Conservation (phyloP, 2,329 filamentous ascomycete genomes). For the Endoconidiophora laricicola region DNA sequence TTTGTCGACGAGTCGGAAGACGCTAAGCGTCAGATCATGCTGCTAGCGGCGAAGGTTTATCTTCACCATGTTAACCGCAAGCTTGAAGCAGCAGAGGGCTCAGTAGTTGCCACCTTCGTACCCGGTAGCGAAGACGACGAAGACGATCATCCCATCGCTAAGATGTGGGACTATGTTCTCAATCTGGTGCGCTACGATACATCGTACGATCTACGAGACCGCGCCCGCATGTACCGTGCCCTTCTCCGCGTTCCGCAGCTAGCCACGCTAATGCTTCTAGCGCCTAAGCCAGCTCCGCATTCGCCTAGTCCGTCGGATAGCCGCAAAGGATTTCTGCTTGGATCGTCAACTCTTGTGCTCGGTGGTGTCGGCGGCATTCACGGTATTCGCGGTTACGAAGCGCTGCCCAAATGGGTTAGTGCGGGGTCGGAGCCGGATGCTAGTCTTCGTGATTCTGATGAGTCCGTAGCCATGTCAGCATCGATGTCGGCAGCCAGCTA, state of each 20-base stretch:
- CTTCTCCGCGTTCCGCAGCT: slow-evolving; percentile 73
- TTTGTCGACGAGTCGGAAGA: slow-evolving; percentile 73
- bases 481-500: slow-evolving; percentile 12
- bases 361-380: slow-evolving; percentile 58
- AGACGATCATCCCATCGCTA: slow-evolving; percentile 49
- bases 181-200: slow-evolving; percentile 81
- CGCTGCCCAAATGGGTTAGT: slow-evolving; percentile 71
- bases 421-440: slow-evolving; percentile 66
- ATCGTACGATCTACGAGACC: slow-evolving; percentile 87
- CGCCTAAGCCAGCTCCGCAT: slow-evolving; percentile 85
- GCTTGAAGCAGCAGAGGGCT: slow-evolving; percentile 23
- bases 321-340: slow-evolving; percentile 60
- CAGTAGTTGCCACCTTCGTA: background rate
- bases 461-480: slow-evolving; percentile 19
- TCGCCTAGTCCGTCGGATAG: slow-evolving; percentile 77
- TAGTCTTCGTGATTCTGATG: slow-evolving; percentile 46
- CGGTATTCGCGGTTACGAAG: slow-evolving; percentile 61
- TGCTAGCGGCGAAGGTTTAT: slow-evolving; percentile 93
- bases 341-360: slow-evolving; percentile 72
- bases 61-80: slow-evolving; percentile 66
- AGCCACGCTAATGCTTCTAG: slow-evolving; percentile 75
- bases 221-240: slow-evolving; percentile 72
- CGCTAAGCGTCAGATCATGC: slow-evolving; percentile 78
- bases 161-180: slow-evolving; percentile 72
- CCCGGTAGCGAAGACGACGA: slow-evolving; percentile 10